Conservation (phyloP, 2,329 filamentous ascomycete genomes). For the Tolypocladium endophyticum region DNA sequence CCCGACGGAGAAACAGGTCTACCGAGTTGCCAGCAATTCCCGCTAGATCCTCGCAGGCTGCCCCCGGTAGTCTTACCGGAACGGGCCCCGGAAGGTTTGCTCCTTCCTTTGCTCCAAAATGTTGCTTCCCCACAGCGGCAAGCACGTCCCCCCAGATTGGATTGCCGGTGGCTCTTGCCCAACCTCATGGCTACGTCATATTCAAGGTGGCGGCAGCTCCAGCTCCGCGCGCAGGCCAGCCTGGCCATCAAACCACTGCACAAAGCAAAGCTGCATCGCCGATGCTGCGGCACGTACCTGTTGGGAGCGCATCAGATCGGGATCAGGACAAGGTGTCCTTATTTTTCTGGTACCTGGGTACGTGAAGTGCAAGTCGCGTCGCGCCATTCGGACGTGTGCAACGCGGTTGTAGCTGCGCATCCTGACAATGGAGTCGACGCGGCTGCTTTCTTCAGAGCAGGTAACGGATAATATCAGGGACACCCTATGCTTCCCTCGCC, state of each 20-base stretch:
- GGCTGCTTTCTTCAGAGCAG: background rate
- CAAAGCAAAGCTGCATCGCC: background rate
- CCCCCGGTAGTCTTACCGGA: too few species aligned
- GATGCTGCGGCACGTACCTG: background rate
- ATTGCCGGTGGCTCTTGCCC: background rate
- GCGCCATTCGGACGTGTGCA: background rate
- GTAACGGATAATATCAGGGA: too few species aligned
- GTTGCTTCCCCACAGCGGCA: background rate
- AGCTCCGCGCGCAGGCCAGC: background rate
- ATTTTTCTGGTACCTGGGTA: background rate
- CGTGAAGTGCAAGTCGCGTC: background rate
- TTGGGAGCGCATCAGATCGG: background rate
- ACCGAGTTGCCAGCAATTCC: too few species aligned
- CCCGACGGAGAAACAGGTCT: too few species aligned
- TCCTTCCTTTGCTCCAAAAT: background rate
- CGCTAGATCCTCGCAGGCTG: too few species aligned
- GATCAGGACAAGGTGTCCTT: too few species aligned
- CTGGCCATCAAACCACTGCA: background rate
- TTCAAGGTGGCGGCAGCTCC: conserved; percentile 10
- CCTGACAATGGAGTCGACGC: too few species aligned
- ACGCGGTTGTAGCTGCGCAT: background rate
- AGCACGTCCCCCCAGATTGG: background rate
- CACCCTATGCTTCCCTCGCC: too few species aligned
- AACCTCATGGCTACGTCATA: conserved; percentile 9
- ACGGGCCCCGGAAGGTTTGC: background rate